A percentile compares a stretch with the other conserved stretches of the same genome.
Evolutionary conservation across 1,284 basidiomycete genomes (phyloP).

Genomic region (Melampsora larici-populina): DNA sequence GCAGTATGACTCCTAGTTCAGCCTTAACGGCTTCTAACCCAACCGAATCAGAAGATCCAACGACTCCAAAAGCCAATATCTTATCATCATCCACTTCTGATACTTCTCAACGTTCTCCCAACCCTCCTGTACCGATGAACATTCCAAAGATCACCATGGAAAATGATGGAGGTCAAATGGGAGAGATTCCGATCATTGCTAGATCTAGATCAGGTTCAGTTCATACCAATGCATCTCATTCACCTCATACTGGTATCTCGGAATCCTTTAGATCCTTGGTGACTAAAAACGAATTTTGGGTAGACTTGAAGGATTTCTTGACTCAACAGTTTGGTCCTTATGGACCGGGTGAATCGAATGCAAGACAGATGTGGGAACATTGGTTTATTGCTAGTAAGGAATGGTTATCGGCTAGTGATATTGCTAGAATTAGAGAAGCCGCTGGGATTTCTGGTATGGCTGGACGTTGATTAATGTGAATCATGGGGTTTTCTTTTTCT

Average conservation of each 20-base stretch:
- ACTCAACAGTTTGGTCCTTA: slow-evolving; percentile 44
- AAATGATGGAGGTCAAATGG: slow-evolving; percentile 14
- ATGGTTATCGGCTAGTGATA: slow-evolving; percentile 49
- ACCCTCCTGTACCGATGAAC: slow-evolving; percentile 9
- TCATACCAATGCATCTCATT: slow-evolving; percentile 43
- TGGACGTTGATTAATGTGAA: slow-evolving; percentile 43
- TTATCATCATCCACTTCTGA: slow-evolving; percentile 3
- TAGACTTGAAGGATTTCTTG: slow-evolving; percentile 39
- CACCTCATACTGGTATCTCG: slow-evolving; percentile 37
- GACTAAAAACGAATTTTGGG: slow-evolving; percentile 45
- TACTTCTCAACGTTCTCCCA: not conserved
- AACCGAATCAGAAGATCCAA: slow-evolving; percentile 18
- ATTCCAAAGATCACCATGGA: slow-evolving; percentile 39
- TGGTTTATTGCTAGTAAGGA: slow-evolving; percentile 49
- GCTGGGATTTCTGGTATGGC: slow-evolving; percentile 51
- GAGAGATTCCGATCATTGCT: slow-evolving; percentile 26
- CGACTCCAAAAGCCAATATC: not conserved
- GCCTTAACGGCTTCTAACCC: slow-evolving; percentile 29
- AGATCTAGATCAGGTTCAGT: slow-evolving; percentile 44
- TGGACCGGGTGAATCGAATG: slow-evolving; percentile 44
- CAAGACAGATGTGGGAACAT: slow-evolving; percentile 49
- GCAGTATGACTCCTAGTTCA: slow-evolving; percentile 56
- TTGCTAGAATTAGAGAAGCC: slow-evolving; percentile 50
- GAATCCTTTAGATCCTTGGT: slow-evolving; percentile 43
- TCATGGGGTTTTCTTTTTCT: not conserved